Conservation (phyloP, 345 rosid genomes). For the Zanthoxylum bungeanum region DNA sequence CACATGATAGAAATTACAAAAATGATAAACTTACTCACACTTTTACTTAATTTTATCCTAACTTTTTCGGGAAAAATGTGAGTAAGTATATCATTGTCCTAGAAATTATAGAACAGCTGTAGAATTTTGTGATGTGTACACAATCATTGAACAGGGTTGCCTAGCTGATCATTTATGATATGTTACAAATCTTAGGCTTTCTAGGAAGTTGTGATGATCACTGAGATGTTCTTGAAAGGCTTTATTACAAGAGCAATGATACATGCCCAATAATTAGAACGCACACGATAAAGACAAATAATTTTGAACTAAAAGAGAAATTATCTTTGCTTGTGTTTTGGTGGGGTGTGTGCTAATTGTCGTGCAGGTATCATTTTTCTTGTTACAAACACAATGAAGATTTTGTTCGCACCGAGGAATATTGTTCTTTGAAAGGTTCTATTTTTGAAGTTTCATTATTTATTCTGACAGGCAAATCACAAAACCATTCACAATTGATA, state of each 20-base stretch:
- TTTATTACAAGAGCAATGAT: not conserved
- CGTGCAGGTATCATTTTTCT: too few relatives aligned
- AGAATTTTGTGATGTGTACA: constrained; percentile 16
- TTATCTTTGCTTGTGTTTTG: too few relatives aligned
- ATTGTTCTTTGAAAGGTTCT: not conserved
- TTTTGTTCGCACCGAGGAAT: not conserved
- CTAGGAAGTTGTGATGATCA: constrained; percentile 6
- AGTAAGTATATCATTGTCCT: too few relatives aligned
- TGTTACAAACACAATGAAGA: not conserved
- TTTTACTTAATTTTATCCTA: too few relatives aligned
- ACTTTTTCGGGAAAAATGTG: too few relatives aligned
- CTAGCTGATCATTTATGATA: not conserved
- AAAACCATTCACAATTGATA: not conserved
- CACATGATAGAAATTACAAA: not conserved
- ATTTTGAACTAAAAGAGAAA: too few relatives aligned
- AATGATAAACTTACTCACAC: too few relatives aligned
- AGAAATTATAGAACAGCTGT: not conserved
- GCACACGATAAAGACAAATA: too few relatives aligned
- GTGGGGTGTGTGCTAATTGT: too few relatives aligned
- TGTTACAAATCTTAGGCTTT: not conserved
- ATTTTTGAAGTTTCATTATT: not conserved
- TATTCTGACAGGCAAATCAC: not conserved
- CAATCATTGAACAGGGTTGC: constrained; percentile 12
- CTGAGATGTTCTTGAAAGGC: not conserved
- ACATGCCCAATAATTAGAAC: too few relatives aligned